Evolutionary conservation across 768 basidiomycete species (phyloP).

Genomic region (Russula lepida): DNA sequence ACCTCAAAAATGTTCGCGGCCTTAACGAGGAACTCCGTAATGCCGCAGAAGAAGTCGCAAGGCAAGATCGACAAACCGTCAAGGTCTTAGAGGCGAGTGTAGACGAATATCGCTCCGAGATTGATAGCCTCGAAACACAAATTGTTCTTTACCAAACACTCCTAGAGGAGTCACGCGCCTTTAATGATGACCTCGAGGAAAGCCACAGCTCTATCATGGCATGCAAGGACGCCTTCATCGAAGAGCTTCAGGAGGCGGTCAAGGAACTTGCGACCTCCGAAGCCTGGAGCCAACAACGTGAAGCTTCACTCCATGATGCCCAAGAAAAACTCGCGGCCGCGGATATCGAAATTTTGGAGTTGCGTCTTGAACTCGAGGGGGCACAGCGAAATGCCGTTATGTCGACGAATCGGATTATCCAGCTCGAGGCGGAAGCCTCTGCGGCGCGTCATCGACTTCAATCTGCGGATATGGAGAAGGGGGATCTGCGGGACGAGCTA

Average conservation of each 20-base stretch:
- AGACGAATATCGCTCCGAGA: neutral
- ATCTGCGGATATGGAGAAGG: constrained; percentile 8
- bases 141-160: constrained; percentile 9
- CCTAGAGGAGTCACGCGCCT: constrained; percentile 14
- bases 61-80: constrained; percentile 5
- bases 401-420: constrained; percentile 21
- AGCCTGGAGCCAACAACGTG: constrained; percentile 2
- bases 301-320: constrained; percentile 6
- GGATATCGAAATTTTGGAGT: constrained; percentile 17
- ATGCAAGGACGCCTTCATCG: constrained; percentile 21
- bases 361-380: constrained; percentile 18
- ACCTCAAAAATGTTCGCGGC: constrained; percentile 1
- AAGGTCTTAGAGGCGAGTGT: constrained; percentile 1
- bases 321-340: constrained; percentile 16
- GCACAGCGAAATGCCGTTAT: constrained; percentile 18
- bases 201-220: constrained; percentile 6
- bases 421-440: constrained; percentile 17
- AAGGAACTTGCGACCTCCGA: constrained; percentile 2
- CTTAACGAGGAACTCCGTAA: constrained; percentile 6
- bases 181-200: constrained; percentile 17
- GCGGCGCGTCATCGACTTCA: constrained; percentile 5
- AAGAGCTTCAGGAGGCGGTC: constrained; percentile 15
- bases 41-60: neutral
- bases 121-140: constrained; percentile 14
- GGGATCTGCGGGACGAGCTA: constrained; percentile 10